Conservation (phyloP, 2,329 filamentous ascomycete genomes). For the Exophiala mesophila region DNA sequence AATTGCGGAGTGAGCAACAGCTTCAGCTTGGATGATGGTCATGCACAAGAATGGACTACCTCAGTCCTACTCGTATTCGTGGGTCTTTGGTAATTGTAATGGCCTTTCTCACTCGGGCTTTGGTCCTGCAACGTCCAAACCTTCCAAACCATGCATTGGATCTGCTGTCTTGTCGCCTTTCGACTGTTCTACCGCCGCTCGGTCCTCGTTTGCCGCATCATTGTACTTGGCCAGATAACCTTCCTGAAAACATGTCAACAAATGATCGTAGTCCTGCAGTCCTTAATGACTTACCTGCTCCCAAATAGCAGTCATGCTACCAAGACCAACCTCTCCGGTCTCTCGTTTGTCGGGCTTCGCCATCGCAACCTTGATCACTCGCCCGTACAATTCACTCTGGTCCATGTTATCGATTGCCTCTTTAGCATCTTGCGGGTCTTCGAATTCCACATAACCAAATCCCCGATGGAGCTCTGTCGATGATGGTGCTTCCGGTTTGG, state of each 20-base stretch:
- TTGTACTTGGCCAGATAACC: slow-evolving; percentile 87
- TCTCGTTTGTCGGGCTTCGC: slow-evolving; percentile 77
- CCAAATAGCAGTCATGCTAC: slow-evolving; percentile 93
- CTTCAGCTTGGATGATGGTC: too few relatives aligned
- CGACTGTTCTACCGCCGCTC: slow-evolving; percentile 54
- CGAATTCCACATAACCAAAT: slow-evolving; percentile 95
- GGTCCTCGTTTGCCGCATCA: slow-evolving; percentile 71
- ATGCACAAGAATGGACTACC: too few relatives aligned
- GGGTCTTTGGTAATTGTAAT: not conserved
- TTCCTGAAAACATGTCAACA: slow-evolving; percentile 57
- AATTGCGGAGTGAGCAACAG: too few relatives aligned
- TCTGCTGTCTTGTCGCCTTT: slow-evolving; percentile 60
- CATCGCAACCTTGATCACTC: slow-evolving; percentile 83
- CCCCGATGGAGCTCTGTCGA: slow-evolving; percentile 77
- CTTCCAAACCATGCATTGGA: slow-evolving; percentile 94
- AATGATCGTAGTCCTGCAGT: slow-evolving; percentile 18
- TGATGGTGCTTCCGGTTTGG: slow-evolving; percentile 78
- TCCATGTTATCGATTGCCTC: slow-evolving; percentile 99
- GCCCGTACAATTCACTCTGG: slow-evolving; percentile 88
- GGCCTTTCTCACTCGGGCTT: slow-evolving; percentile 56
- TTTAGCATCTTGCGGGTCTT: slow-evolving; percentile 75
- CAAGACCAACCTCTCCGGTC: slow-evolving; percentile 69
- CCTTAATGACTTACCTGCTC: slow-evolving; percentile 69
- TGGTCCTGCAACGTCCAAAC: slow-evolving; percentile 88
- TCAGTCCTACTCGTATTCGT: too few relatives aligned